These are phyloP conservation scores for Eucalyptus leucophloia DNA, from an alignment of 345 rosid species.

Conservation along the genomic window DNA sequence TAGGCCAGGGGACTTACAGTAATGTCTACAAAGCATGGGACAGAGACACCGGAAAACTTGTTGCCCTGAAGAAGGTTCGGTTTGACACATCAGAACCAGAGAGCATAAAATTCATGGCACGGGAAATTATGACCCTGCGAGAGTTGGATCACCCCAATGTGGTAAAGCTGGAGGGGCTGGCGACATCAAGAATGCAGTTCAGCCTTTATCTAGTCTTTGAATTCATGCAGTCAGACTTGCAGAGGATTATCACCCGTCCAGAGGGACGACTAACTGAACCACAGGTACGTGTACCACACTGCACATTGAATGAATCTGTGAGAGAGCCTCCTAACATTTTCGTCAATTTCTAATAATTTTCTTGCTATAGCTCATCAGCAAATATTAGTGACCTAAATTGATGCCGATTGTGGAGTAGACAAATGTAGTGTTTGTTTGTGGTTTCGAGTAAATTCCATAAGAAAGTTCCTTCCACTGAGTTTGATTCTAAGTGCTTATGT, in stretches of 20 bases:
- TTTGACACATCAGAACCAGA: conserved; percentile 65
- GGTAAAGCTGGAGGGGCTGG: conserved; percentile 59
- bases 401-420: background rate
- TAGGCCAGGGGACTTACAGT: conserved; percentile 66
- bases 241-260: conserved; percentile 25
- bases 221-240: conserved; percentile 48
- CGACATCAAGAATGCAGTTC: conserved; percentile 65
- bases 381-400: background rate
- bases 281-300: conserved; percentile 13
- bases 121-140: conserved; percentile 50
- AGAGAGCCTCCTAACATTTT: background rate
- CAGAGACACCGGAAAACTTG: conserved; percentile 52
- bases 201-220: conserved; percentile 65
- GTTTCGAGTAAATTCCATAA: background rate
- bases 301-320: background rate
- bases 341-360: background rate
- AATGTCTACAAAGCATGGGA: conserved; percentile 74
- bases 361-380: background rate
- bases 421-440: background rate
- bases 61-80: conserved; percentile 72
- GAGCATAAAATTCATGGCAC: conserved; percentile 68
- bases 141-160: conserved; percentile 69
- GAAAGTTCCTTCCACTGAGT: background rate
- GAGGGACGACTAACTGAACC: conserved; percentile 46
- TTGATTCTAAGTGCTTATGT: background rate